A percentile compares a stretch with the other conserved stretches of the same genome.
Conservation (phyloP, 2,329 filamentous ascomycete genomes). For the Microdochium nivale region DNA sequence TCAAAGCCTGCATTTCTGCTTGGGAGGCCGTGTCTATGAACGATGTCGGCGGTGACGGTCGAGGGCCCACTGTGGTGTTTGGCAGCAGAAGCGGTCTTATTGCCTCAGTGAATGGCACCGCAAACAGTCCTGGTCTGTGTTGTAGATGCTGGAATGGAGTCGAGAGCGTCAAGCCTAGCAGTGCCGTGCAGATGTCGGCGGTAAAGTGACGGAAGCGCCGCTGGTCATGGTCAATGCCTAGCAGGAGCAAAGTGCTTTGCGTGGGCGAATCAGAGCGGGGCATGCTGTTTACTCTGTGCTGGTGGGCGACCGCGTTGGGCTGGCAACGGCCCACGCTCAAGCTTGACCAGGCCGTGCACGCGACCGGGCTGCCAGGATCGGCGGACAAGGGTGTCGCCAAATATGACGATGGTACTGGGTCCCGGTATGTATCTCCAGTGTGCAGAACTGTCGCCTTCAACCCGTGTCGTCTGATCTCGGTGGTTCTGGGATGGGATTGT, state of each 20-base stretch:
- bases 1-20: conserved; percentile 21
- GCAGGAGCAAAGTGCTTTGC: not conserved
- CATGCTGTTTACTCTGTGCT: conserved; percentile 1
- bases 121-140: no score
- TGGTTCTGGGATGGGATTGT: no score
- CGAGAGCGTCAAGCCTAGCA: not conserved
- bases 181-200: conserved; percentile 1
- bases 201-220: conserved; percentile 1
- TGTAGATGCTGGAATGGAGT: not conserved
- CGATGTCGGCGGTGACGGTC: not conserved
- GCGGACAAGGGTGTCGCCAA: no score
- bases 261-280: not conserved
- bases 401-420: no score
- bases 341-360: not conserved
- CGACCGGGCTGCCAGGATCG: not conserved
- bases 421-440: no score
- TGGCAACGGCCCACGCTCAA: not conserved
- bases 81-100: not conserved
- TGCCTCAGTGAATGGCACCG: not conserved
- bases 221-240: not conserved
- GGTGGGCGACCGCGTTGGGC: not conserved
- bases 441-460: no score
- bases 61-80: not conserved
- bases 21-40: not conserved
- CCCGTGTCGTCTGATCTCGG: no score